A percentile compares a stretch with the other conserved stretches of the same genome.
Conservation (phyloP, 345 rosid species). For the Eucalyptus curtisii region DNA sequence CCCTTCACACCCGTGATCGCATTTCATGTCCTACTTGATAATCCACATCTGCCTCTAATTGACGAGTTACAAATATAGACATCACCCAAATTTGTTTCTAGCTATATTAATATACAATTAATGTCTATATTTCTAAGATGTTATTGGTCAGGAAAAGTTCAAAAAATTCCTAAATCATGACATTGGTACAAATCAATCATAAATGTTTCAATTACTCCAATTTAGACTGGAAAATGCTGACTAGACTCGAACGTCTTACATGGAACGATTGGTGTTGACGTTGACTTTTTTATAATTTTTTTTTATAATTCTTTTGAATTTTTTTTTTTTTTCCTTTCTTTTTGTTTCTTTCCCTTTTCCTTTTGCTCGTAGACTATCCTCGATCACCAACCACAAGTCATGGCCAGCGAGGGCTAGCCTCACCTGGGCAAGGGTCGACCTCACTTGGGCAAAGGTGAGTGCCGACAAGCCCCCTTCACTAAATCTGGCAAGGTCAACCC, state of each 20-base stretch:
- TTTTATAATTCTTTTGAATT: too few relatives aligned
- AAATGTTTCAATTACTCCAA: too few relatives aligned
- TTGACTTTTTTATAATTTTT: too few relatives aligned
- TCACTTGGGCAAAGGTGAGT: not conserved
- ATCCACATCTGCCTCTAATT: not conserved
- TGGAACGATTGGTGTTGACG: too few relatives aligned
- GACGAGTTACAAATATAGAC: not conserved
- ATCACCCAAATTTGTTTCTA: not conserved
- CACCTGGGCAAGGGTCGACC: not conserved
- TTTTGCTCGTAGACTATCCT: not conserved
- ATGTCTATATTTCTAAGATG: not conserved
- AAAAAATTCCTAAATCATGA: not conserved
- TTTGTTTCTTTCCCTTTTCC: not conserved
- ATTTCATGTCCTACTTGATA: not conserved
- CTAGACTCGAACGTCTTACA: too few relatives aligned
- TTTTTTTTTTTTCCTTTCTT: rapidly evolving
- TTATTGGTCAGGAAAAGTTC: not conserved
- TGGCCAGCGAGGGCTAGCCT: not conserved
- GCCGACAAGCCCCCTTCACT: too few relatives aligned
- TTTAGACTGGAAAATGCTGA: too few relatives aligned
- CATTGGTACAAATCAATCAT: not conserved
- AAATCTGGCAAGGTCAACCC: not conserved
- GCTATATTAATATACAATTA: not conserved
- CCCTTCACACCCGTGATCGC: not conserved
- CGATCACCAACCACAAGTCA: not conserved